A percentile compares a stretch with the other conserved stretches of the same genome.
Conservation (phyloP, 106 monocot genomes). For the Agapanthus africanus region DNA sequence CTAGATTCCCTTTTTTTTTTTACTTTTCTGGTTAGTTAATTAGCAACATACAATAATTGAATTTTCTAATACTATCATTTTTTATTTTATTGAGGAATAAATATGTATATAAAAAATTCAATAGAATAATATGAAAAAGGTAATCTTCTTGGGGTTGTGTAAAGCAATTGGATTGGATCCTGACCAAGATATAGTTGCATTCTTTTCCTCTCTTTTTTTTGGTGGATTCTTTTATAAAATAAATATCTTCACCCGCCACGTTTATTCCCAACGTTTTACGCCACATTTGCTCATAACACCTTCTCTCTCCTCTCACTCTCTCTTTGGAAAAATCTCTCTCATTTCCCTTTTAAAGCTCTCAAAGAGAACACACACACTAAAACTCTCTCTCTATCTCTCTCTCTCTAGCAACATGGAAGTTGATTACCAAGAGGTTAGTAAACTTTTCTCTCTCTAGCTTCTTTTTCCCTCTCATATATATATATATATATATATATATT, state of each 20-base stretch:
- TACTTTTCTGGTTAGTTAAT: no score
- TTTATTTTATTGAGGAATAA: no score
- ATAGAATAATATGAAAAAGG: no score
- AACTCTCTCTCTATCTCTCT: not conserved
- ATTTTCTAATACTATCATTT: no score
- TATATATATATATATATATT: not conserved
- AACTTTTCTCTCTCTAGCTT: not conserved
- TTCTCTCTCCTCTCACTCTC: conserved; percentile 1
- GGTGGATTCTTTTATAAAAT: not conserved
- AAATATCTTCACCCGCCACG: not conserved
- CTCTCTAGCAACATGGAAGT: conserved; percentile 27
- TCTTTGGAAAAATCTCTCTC: conserved; percentile 1
- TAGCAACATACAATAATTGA: no score
- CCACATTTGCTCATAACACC: not conserved
- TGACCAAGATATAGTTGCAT: not conserved
- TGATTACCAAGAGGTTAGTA: conserved; percentile 52
- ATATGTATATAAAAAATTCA: no score
- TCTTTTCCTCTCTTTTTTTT: not conserved
- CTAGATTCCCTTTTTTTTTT: no score
- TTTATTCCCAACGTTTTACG: not conserved
- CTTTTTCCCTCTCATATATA: not conserved
- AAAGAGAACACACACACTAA: not conserved
- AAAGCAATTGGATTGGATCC: not conserved
- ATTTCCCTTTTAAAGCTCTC: not conserved
- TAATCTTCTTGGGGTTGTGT: not conserved